phyloP scores from a whole-genome alignment of 148 eudicot species.

The Fagopyrum tataricum region DNA sequence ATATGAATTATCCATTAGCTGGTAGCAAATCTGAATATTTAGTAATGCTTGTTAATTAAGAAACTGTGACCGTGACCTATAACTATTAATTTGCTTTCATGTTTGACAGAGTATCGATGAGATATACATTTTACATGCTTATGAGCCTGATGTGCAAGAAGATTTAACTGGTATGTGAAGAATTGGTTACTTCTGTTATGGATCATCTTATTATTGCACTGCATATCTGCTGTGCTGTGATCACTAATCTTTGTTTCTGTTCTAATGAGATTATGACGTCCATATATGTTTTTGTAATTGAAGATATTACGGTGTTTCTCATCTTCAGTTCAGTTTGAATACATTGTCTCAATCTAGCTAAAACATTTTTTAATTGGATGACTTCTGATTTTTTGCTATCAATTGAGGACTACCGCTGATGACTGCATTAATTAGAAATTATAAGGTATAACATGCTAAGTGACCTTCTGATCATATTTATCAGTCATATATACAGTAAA shows the following conservation, averaged over 20 bases:
- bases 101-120: constrained; percentile 16
- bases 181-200: neutral
- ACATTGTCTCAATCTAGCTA: neutral
- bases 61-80: neutral
- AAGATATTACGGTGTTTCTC: neutral
- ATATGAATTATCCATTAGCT: neutral
- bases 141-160: constrained; percentile 46
- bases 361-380: neutral
- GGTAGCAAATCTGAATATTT: neutral
- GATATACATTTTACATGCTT: constrained; percentile 49
- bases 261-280: neutral
- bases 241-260: neutral
- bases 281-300: neutral
- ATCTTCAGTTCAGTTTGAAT: neutral
- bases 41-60: neutral
- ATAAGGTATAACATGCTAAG: neutral
- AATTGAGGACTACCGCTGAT: neutral
- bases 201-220: neutral
- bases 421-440: neutral
- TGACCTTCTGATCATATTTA: neutral
- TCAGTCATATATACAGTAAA: neutral
- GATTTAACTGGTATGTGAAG: constrained; percentile 46
- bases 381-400: neutral
- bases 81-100: neutral
- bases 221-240: neutral